Conservation (phyloP, 228 moss, liverwort and hornwort genomes). For the Sphagnum fallax region DNA sequence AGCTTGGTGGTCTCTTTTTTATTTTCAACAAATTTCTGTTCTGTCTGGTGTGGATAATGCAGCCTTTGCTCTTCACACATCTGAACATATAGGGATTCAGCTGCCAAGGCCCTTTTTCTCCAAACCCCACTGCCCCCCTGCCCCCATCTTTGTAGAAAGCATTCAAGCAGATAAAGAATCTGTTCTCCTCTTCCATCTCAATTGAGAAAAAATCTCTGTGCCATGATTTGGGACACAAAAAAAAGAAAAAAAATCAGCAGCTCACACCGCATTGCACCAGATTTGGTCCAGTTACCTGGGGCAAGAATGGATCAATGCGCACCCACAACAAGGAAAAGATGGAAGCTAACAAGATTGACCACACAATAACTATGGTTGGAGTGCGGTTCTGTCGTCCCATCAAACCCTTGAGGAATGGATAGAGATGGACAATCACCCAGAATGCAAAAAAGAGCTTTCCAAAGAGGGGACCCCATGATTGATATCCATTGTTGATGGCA, state of each 20-base stretch:
- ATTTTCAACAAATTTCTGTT: too few species aligned
- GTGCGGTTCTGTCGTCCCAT: slow-evolving; percentile 20
- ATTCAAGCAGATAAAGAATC: not conserved
- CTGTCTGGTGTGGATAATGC: too few species aligned
- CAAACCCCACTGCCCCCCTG: not conserved
- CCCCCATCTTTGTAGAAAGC: not conserved
- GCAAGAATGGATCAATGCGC: slow-evolving; percentile 12
- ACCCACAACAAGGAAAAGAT: slow-evolving; percentile 18
- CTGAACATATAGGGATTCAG: not conserved
- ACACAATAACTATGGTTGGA: slow-evolving; percentile 16
- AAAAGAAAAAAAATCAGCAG: slow-evolving; percentile 5
- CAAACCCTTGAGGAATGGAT: slow-evolving; percentile 17
- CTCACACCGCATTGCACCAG: slow-evolving; percentile 5
- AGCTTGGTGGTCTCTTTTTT: too few species aligned
- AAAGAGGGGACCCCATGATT: slow-evolving; percentile 18
- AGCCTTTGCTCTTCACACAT: not conserved
- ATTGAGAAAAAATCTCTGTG: not conserved
- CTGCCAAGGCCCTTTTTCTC: not conserved
- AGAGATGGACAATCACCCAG: slow-evolving; percentile 19
- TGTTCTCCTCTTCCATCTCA: not conserved
- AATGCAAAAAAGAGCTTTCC: slow-evolving; percentile 18
- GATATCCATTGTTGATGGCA: slow-evolving; percentile 12
- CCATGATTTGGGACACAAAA: not conserved
- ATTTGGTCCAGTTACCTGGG: slow-evolving; percentile 8
- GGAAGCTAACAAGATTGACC: slow-evolving; percentile 16